Conservation (phyloP, 495 filamentous ascomycete genomes). For the Talaromyces thailandensis region DNA sequence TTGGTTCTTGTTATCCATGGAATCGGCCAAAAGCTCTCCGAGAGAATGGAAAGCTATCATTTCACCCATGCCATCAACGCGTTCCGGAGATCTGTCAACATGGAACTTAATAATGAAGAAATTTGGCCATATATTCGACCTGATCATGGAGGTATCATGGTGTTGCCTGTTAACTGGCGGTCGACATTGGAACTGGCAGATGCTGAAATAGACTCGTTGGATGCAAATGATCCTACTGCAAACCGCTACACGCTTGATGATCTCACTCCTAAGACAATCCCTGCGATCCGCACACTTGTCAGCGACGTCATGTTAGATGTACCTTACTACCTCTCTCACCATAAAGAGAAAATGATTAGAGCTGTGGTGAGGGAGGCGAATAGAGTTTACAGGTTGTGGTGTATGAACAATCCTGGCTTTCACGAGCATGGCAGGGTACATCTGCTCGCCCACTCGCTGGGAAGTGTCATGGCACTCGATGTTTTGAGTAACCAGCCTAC, state of each 20-base stretch:
- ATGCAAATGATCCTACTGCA: conserved; percentile 35
- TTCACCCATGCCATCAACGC: conserved; percentile 93
- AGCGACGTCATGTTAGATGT: conserved; percentile 97
- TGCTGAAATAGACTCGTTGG: conserved; percentile 40
- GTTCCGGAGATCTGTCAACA: conserved; percentile 77
- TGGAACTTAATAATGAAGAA: conserved; percentile 65
- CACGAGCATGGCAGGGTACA: conserved; percentile 75
- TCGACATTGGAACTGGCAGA: conserved; percentile 79
- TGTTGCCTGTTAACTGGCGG: conserved; percentile 83
- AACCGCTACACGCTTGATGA: conserved; percentile 75
- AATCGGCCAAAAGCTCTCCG: conserved; percentile 94
- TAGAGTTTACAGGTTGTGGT: conserved; percentile 88
- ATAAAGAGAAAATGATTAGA: conserved; percentile 88
- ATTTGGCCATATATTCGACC: conserved; percentile 67
- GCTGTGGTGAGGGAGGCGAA: conserved; percentile 90
- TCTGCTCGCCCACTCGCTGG: conserved; percentile 86
- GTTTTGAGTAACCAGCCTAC: conserved; percentile 85
- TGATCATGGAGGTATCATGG: conserved; percentile 64
- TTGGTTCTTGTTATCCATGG: conserved; percentile 87
- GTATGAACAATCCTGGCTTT: conserved; percentile 82
- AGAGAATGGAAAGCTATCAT: conserved; percentile 90
- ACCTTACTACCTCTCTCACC: conserved; percentile 91
- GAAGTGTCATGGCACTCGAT: conserved; percentile 88
- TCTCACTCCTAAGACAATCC: conserved; percentile 86
- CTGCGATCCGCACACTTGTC: conserved; percentile 80